Base-by-base conservation (phyloP, 768 basidiomycete species). In the Rickenella mellea region DNA sequence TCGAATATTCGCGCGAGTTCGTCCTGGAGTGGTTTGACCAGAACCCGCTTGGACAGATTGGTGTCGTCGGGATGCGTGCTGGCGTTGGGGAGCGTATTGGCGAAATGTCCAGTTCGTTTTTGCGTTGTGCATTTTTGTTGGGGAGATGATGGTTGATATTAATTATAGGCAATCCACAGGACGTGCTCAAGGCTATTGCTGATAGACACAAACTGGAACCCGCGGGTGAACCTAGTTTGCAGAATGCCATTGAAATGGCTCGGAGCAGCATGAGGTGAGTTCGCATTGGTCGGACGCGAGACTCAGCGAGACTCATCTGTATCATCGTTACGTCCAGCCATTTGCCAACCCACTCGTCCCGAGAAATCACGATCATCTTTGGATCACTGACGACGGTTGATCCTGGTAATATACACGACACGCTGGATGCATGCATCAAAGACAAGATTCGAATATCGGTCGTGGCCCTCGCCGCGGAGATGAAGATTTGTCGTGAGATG, bases 1-100 rank as follows among this genome's bases (percentile, higher is more conserved):
- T 98, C 32, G 83, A 92, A 54, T 94, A 93, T 57, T 77, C 91
- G 11, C 76, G 91, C 44, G 88, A 89, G 52, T 99, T 98, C 51
- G 73, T 98, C 22, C 68, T 74, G 6, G 96, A 99, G 59, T 99
- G 94, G 93, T 99, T 98, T 60, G 96, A 99, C 63, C 96, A 98
- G 65, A 99, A 99, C 55, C 96, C 96, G 1, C 70, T 99, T 10
- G 93, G 94, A 17, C 96, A 98, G 62, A 88, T 99, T 49, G 94
- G 92, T 1, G 67, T 98, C 24, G 89, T 98, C 14, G 90, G 88
- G 5, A 90, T 98, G 77, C 70, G 92, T 19, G 78, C 87, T 26
- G 90, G 96, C 0, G 60, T 97, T 19, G 92, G 91, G 0, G 96
- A 98, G 60, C 76, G 88, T 3, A 66, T 98, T 30, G 78, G 88